phyloP scores from a whole-genome alignment of 2,329 filamentous ascomycete species.

The Colletotrichum eleusines region DNA sequence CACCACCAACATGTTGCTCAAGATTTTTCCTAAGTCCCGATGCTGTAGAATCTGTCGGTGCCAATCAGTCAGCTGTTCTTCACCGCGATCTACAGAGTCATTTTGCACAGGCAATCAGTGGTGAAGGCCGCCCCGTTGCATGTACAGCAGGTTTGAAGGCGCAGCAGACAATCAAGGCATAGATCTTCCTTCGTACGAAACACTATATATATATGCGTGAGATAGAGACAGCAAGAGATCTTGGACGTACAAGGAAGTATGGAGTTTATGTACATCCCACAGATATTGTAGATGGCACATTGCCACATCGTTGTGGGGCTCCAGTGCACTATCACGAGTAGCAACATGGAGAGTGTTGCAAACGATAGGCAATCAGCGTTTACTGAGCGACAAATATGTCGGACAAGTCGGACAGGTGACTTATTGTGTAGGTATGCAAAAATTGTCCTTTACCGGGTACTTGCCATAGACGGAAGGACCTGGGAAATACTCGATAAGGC shows the following conservation, averaged over 20 bases:
- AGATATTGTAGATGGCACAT: slow-evolving; percentile 69
- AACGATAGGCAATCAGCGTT: too few relatives aligned
- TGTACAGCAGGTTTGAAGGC: slow-evolving; percentile 55
- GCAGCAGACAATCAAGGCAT: slow-evolving; percentile 52
- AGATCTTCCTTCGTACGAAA: slow-evolving; percentile 49
- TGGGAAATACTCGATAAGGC: neutral
- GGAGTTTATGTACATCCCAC: slow-evolving; percentile 68
- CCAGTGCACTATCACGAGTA: slow-evolving; percentile 71
- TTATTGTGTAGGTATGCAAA: neutral
- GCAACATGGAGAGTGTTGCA: too few relatives aligned
- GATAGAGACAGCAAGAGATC: slow-evolving; percentile 50
- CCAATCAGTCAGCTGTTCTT: slow-evolving; percentile 32
- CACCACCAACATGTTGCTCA: neutral
- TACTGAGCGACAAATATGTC: too few relatives aligned
- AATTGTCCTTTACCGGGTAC: neutral
- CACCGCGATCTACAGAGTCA: slow-evolving; percentile 35
- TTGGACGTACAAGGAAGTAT: slow-evolving; percentile 47
- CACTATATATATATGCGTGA: slow-evolving; percentile 45
- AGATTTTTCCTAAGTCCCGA: slow-evolving; percentile 23
- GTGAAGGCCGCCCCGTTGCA: slow-evolving; percentile 55
- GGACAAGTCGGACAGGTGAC: neutral
- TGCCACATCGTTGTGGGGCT: slow-evolving; percentile 75
- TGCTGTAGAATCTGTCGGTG: slow-evolving; percentile 10
- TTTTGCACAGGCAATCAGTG: slow-evolving; percentile 10
- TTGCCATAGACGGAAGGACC: neutral